Evolutionary conservation across 148 eudicot genomes (phyloP), one percentile per base, ranked within the genome.

Genomic region (Polygonum aviculare): DNA sequence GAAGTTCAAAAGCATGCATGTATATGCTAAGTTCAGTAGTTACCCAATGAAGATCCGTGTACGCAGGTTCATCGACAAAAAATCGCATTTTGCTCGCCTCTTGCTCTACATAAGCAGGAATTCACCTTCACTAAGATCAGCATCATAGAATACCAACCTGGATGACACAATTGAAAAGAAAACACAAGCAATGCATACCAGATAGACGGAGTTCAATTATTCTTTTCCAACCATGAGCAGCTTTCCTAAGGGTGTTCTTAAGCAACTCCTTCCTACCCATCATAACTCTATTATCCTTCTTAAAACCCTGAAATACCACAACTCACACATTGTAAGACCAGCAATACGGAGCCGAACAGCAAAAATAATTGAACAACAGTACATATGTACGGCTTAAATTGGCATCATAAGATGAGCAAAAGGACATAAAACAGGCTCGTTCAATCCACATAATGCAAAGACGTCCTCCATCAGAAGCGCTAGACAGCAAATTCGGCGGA

Each of bases 1-100:
- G 26, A 1, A 60, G 16, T 12, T 63, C 7, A 63, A 26, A 26
- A 52, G 57, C 50, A 31, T 45, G 54, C 50, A 31, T 45, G 54
- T 12, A 74, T 51, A 3, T 31, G 72, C 35, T 45, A 72, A 72
- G 35, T n/a, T 12, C 31, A 12, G 21, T 12, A 75, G 12, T 75
- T 89, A 94, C 97, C 97, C 97, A 94, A 72, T 94, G 98, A 82
- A 90, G 93, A 84, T 94, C 97, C n/a, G 96, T 89, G 80, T 75
- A 94, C 74, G 92, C 86, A 54, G 97, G 90, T 80, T 94, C 88
- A 81, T 94, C 98, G 52, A 90, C 91, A 77, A 77, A 94, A 77
- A 77, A 79, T 73, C 98, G 84, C 77, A 92, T 71, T 33, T 69
- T 80, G 40, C 82, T 12, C 7, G 97, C 97, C 78, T 94, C 98